Conservation (phyloP, 129 eudicot species). For the Cynara cardunculus region DNA sequence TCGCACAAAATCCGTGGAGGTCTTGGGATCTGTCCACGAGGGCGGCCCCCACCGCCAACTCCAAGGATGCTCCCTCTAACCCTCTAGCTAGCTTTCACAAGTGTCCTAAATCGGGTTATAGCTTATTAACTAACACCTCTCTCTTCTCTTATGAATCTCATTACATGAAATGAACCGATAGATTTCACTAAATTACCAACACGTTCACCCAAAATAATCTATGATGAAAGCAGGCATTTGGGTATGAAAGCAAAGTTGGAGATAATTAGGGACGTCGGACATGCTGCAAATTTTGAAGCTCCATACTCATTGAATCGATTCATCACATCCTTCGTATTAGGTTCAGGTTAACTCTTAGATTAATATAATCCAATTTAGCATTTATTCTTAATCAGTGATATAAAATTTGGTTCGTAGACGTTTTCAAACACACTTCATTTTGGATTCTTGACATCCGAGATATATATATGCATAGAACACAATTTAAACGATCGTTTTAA, state of each 20-base stretch:
- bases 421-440: neutral
- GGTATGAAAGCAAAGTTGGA: constrained; percentile 29
- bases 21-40: too few species aligned
- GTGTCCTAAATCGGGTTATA: too few species aligned
- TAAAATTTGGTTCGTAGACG: neutral
- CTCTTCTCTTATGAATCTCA: too few species aligned
- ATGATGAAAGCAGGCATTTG: constrained; percentile 23
- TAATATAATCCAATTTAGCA: neutral
- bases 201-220: neutral
- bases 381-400: neutral
- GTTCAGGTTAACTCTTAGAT: neutral
- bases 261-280: constrained; percentile 27
- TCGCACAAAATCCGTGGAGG: too few species aligned
- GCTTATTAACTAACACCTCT: too few species aligned
- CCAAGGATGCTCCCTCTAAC: too few species aligned
- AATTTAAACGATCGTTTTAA: neutral
- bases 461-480: neutral
- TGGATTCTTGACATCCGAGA: neutral
- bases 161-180: too few species aligned
- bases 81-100: too few species aligned
- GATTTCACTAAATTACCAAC: neutral
- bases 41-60: too few species aligned
- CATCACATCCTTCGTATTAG: constrained; percentile 16
- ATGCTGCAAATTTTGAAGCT: constrained; percentile 37
- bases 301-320: constrained; percentile 21